phyloP scores from a whole-genome alignment of 177 flowering plant genomes.

The Vitis hybrid region DNA sequence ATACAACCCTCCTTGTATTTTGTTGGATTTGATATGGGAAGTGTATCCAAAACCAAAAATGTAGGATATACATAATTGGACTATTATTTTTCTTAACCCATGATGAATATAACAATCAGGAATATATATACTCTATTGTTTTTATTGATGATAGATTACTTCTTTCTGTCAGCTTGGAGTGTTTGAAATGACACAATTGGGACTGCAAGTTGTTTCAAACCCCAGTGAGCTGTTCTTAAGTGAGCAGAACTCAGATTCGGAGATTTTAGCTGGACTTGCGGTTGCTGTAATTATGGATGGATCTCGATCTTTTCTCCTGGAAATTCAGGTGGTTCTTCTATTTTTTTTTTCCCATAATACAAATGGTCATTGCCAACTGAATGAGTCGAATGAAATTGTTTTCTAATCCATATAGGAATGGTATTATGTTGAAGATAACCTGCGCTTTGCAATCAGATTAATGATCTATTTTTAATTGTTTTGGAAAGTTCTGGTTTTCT shows the following conservation, averaged over 20 bases:
- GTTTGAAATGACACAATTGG: slow-evolving; percentile 83
- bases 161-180: slow-evolving; percentile 75
- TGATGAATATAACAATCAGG: not conserved
- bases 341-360: slow-evolving; percentile 1
- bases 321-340: slow-evolving; percentile 65
- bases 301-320: slow-evolving; percentile 80
- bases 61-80: not conserved
- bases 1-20: not conserved
- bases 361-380: not conserved
- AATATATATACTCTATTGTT: not conserved
- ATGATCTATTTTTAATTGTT: not conserved
- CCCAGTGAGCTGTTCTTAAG: slow-evolving; percentile 85
- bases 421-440: not conserved
- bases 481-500: too few relatives aligned
- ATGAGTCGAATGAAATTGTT: not conserved
- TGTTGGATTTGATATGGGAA: not conserved
- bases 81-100: not conserved
- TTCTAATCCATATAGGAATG: slow-evolving; percentile 2
- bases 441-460: not conserved
- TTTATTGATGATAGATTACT: not conserved
- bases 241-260: slow-evolving; percentile 62
- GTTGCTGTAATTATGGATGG: slow-evolving; percentile 91
- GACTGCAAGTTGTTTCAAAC: slow-evolving; percentile 76
- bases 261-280: slow-evolving; percentile 81
- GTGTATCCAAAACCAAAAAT: not conserved